Base-by-base conservation (phyloP, 305 asterid genomes). In the Solanum hybrid region DNA sequence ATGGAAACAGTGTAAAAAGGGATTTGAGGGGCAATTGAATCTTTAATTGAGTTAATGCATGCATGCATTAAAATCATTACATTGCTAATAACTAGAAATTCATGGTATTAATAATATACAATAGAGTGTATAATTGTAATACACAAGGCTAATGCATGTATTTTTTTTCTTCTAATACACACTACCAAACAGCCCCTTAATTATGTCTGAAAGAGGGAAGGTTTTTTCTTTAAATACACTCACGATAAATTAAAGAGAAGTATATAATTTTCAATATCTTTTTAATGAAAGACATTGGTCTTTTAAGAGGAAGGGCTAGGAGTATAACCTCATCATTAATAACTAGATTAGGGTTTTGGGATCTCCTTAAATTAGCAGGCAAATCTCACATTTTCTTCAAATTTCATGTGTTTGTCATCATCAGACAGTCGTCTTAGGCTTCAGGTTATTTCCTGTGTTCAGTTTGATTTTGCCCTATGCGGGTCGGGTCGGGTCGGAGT, bases 181-280 rank as follows among this genome's bases (percentile, higher is more conserved):
- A 5, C 3, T 14, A 46, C 64, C 8, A 46, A 46, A 46, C 6
- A 40, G 4, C 18, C 16, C 46, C 51, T 42, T 12, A 42, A 51
- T 51, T 1, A 16, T 18, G 7, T 67, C 14, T 0, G 0, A n/a
- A n/a, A 2, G 8, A 2, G 0, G 31, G 0, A 67, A 67, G 28
- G 75, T 67, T 67, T 67, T n/a, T 4, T 24, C 29, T 4, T 67
- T 20, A 4, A 67, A 4, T 67, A 71, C 18, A 26, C 20, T 71
- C 34, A 2, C 29, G 8, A 71, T 9, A 67, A n/a, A 67, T n/a
- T n/a, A n/a, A 67, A 67, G 29, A 67, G 29, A 69, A 69, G 18
- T 28, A 3, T 74, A 74, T 75, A 24, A 31, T 4, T 75, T 31
- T 1, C 81, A 75, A 33, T 75, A 75, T 75, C 2, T 75, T 29